phyloP scores from a whole-genome alignment of 768 basidiomycete species.

The Erythrobasidium yunnanense region DNA sequence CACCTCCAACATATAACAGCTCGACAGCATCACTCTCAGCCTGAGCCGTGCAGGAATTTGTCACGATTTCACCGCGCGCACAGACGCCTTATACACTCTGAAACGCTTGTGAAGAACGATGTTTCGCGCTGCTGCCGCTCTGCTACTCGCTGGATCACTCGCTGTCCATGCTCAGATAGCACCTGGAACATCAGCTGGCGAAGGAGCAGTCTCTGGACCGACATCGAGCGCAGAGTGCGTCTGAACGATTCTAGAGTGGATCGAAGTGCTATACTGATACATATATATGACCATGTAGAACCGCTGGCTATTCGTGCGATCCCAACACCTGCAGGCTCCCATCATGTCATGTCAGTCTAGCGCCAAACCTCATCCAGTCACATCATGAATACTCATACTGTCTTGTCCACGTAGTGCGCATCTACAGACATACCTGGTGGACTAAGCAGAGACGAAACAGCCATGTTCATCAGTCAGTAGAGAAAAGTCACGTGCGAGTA shows the following conservation, averaged over 20 bases:
- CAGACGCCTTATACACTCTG: no score
- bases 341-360: slow-evolving; percentile 47
- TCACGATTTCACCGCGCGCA: no score
- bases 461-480: slow-evolving; percentile 32
- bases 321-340: slow-evolving; percentile 56
- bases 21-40: no score
- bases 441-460: slow-evolving; percentile 50
- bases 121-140: no score
- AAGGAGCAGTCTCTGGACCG: slow-evolving; percentile 12
- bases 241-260: not conserved
- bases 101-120: no score
- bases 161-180: slow-evolving; percentile 3
- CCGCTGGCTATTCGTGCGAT: slow-evolving; percentile 64
- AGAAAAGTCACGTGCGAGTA: no score
- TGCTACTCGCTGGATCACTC: not conserved
- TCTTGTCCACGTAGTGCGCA: slow-evolving; percentile 54
- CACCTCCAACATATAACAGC: no score
- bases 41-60: no score
- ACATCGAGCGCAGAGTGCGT: slow-evolving; percentile 9
- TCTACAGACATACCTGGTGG: slow-evolving; percentile 64
- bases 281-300: slow-evolving; percentile 42
- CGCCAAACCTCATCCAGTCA: not conserved
- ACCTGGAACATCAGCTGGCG: slow-evolving; percentile 17
- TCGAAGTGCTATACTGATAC: not conserved
- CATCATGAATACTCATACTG: no score